Base-by-base conservation (phyloP, 2,329 filamentous ascomycete genomes). In the Claviceps lovelessii region DNA sequence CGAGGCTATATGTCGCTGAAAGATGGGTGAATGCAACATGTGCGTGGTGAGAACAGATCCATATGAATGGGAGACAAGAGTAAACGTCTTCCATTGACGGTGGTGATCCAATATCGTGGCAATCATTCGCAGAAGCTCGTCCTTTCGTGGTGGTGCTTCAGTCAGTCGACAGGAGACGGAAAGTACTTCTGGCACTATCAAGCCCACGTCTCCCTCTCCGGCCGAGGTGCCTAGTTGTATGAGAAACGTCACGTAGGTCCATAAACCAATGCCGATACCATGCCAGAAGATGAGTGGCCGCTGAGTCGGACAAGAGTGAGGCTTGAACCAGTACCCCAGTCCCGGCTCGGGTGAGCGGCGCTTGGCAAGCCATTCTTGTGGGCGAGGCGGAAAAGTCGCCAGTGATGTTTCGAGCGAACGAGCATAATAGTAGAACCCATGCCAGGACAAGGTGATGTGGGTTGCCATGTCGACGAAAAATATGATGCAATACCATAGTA, bases 191-290 rank as follows among this genome's bases (percentile, higher is more conserved):
- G 86, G 59, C 4, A 79, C 81, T 48, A 87, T 76, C 55, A 86
- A 73, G 28, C 83, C 83, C n/a, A 83, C 69, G 55, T 77, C 68
- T 11, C 58, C 59, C 4, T 61, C 58, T 5, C 57, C 59, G 1
- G 59, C 61, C n/a, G 63, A 61, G 4, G 61, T 57, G 58, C 74
- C 72, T 44, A 86, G 66, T 51, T 76, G 73, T 39, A 67, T 64
- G 1, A 88, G 68, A 61, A 84, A 84, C 17, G 68, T 65, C 13
- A 75, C 69, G 60, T 87, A 85, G 0, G 82, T 77, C 63, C 78
- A 78, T 2, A 88, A 73, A 0, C 85, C 84, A 55, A 88, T 74
- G 46, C 84, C 83, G 51, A 87, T 85, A 17, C 85, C 85, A 60
- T 88, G 85, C 50, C 87, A 73, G 67, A 86, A 87, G 4, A 88